phyloP scores from a whole-genome alignment of 2,329 filamentous ascomycete genomes.

The Zalaria obscura region DNA sequence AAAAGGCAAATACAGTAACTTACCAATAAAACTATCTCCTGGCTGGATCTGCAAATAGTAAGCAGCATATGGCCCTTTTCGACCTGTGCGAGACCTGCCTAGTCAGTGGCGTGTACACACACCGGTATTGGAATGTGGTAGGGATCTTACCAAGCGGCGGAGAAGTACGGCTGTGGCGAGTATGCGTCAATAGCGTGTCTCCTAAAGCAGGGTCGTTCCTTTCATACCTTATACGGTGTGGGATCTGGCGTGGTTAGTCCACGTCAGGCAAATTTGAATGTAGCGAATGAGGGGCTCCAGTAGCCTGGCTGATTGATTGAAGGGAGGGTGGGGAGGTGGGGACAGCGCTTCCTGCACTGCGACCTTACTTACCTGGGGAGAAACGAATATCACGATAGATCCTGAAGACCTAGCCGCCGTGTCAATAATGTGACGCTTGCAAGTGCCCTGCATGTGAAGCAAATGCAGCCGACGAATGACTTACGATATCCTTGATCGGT shows the following conservation, averaged over 20 bases:
- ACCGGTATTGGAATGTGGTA: neutral
- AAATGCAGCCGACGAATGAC: conserved; percentile 9
- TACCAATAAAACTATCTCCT: conserved; percentile 55
- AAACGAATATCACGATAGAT: conserved; percentile 83
- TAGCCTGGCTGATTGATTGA: too few relatives aligned
- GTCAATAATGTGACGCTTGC: conserved; percentile 1
- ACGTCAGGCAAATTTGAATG: neutral
- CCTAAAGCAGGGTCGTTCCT: neutral
- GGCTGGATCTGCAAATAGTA: conserved; percentile 83
- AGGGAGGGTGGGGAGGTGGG: too few relatives aligned
- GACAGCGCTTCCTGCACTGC: too few relatives aligned
- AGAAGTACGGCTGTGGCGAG: conserved; percentile 55
- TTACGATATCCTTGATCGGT: conserved; percentile 65
- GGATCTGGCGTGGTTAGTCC: conserved; percentile 38
- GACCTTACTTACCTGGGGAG: conserved; percentile 28
- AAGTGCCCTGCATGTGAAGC: neutral
- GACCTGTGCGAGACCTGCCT: conserved; percentile 60
- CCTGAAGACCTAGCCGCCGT: conserved; percentile 49
- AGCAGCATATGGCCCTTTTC: conserved; percentile 74
- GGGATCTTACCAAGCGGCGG: conserved; percentile 53
- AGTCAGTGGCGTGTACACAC: conserved; percentile 2
- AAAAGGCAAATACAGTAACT: conserved; percentile 16
- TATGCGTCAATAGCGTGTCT: conserved; percentile 1
- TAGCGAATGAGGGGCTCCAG: too few relatives aligned
- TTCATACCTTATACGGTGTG: conserved; percentile 70